These are phyloP conservation scores for Diaporthe sp. DNA, from an alignment of 2,329 filamentous ascomycete genomes.

Conservation along the genomic window DNA sequence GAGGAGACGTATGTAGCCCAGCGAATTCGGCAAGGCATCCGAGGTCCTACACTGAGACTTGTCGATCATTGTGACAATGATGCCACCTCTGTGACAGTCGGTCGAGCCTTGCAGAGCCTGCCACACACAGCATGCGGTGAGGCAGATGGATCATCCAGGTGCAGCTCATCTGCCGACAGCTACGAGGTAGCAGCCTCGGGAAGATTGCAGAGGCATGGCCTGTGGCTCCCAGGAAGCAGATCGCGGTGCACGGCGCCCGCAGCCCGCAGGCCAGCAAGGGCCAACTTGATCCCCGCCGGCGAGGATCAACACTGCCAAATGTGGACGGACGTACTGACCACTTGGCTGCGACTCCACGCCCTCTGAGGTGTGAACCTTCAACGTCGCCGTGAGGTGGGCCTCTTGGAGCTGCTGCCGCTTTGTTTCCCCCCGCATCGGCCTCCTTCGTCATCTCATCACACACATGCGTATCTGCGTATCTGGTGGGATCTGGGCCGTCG, in stretches of 20 bases:
- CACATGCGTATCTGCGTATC: too few relatives aligned
- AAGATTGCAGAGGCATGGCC: not conserved
- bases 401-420: not conserved
- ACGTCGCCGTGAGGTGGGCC: constrained; percentile 11
- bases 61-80: constrained; percentile 27
- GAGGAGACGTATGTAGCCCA: not conserved
- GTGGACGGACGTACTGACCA: not conserved
- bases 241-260: constrained; percentile 15
- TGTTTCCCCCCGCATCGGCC: constrained; percentile 24
- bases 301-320: not conserved
- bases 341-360: constrained; percentile 1
- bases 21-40: constrained; percentile 23
- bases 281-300: constrained; percentile 1
- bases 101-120: not conserved
- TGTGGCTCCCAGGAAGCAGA: not conserved
- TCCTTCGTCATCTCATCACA: constrained; percentile 12
- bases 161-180: constrained; percentile 19
- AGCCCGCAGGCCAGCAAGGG: not conserved
- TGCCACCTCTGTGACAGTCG: not conserved
- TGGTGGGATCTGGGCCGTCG: not conserved
- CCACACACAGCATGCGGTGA: not conserved
- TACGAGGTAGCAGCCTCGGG: constrained; percentile 20
- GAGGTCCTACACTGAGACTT: constrained; percentile 13
- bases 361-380: constrained; percentile 4
- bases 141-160: constrained; percentile 4